Percentiles rank a stretch among this genome's conserved stretches.
Evolutionary conservation across 2,329 filamentous ascomycete species (phyloP).

Genomic region (Epicoccum sorghinum): DNA sequence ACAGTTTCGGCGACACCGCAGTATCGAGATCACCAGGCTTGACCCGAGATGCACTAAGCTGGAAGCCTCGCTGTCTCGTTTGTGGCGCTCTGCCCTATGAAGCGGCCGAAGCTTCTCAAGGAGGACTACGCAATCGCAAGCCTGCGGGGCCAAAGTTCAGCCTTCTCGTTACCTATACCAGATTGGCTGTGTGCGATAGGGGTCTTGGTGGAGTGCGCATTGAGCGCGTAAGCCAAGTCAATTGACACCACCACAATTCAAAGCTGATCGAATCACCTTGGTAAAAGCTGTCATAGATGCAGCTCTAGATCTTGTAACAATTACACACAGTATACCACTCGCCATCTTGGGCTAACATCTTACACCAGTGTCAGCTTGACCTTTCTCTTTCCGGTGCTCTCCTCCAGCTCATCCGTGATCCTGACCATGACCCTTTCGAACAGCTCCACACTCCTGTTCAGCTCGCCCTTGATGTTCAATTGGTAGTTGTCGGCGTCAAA

Average conservation of each 20-base stretch:
- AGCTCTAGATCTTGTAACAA: not conserved
- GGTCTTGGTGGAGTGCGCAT: not conserved
- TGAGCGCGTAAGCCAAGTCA: not conserved
- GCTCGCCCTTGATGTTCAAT: slow-evolving; percentile 65
- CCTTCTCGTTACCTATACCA: not conserved
- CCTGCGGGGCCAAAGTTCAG: not conserved
- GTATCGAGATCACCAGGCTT: not conserved
- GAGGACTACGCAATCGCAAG: slow-evolving; percentile 1
- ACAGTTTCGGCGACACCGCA: not conserved
- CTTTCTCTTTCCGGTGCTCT: slow-evolving; percentile 93
- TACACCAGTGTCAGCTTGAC: slow-evolving; percentile 70
- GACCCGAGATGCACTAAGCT: not conserved
- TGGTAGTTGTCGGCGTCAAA: slow-evolving; percentile 89
- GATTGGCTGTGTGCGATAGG: not conserved
- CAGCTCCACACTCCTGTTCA: slow-evolving; percentile 71
- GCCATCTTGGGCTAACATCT: slow-evolving; percentile 3
- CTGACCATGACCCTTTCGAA: slow-evolving; percentile 91
- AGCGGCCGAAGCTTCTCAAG: not conserved
- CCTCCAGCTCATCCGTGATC: slow-evolving; percentile 92
- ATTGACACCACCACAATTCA: not conserved
- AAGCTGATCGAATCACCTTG: not conserved
- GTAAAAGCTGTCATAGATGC: not conserved
- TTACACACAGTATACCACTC: not conserved
- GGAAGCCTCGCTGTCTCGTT: not conserved
- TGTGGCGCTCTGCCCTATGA: not conserved